Conservation (phyloP, 2,329 filamentous ascomycete genomes). For the Sclerotinia trifoliorum region DNA sequence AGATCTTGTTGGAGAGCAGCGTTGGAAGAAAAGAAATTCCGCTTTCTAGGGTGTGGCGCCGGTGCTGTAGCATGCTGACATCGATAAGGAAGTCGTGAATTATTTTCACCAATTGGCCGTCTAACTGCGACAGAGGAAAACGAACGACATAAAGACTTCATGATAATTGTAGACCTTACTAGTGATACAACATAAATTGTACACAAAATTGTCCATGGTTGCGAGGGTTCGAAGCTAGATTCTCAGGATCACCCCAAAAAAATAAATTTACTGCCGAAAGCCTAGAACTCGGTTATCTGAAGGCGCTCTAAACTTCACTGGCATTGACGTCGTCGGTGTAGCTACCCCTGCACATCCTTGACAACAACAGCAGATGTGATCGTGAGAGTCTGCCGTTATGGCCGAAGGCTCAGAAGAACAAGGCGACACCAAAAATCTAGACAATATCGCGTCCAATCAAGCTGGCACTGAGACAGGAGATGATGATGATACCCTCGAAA, state of each 20-base stretch:
- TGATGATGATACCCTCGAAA: conserved; percentile 38
- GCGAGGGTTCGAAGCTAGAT: background rate
- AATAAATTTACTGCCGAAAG: conserved; percentile 21
- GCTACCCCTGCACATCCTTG: conserved; percentile 26
- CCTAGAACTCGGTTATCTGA: conserved; percentile 21
- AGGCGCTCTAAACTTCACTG: conserved; percentile 30
- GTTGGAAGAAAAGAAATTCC: conserved; percentile 66
- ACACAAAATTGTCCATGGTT: conserved; percentile 10
- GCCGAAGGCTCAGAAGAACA: conserved; percentile 37
- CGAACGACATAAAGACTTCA: conserved; percentile 34
- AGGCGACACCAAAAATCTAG: conserved; percentile 33
- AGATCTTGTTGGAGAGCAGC: conserved; percentile 48
- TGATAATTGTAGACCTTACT: conserved; percentile 17
- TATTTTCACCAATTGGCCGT: conserved; percentile 28
- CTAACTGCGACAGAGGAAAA: conserved; percentile 25
- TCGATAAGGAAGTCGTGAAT: conserved; percentile 22
- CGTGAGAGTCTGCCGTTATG: conserved; percentile 37
- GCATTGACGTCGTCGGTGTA: conserved; percentile 32
- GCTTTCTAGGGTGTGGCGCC: conserved; percentile 49
- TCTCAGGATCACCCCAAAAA: background rate
- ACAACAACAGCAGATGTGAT: conserved; percentile 38
- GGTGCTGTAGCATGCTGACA: conserved; percentile 44
- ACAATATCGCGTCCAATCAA: conserved; percentile 29
- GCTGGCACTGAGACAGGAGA: conserved; percentile 30
- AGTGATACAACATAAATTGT: conserved; percentile 7